Percentiles rank a stretch among this genome's conserved stretches.
Conservation (phyloP, 2,329 filamentous ascomycete genomes). For the Calonectria henricotiae region DNA sequence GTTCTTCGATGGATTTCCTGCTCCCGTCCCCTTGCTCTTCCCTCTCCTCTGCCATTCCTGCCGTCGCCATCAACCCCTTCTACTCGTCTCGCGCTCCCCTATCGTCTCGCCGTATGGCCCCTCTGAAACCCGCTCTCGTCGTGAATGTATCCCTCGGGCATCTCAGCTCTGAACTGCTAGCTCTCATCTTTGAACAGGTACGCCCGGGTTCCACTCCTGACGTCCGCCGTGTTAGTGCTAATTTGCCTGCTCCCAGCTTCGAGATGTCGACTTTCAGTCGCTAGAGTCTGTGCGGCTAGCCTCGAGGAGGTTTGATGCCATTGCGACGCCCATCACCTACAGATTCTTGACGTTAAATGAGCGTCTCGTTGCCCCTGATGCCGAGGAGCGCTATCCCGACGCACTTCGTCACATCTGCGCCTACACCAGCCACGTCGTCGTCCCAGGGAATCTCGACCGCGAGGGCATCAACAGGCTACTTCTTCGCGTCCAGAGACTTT, state of each 20-base stretch:
- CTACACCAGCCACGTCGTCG: conserved; percentile 61
- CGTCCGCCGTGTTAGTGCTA: conserved; percentile 31
- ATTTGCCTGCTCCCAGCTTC: conserved; percentile 56
- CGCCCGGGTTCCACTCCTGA: not conserved
- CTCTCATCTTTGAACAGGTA: conserved; percentile 63
- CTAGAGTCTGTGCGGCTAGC: conserved; percentile 58
- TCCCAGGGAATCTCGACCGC: conserved; percentile 61
- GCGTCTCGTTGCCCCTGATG: conserved; percentile 56
- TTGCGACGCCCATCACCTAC: conserved; percentile 64
- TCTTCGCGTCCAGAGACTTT: conserved; percentile 57
- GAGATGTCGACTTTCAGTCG: conserved; percentile 57
- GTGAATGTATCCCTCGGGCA: conserved; percentile 48
- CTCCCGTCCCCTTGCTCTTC: conserved; percentile 43
- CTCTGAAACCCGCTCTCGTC: conserved; percentile 28
- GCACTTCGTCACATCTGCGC: conserved; percentile 58
- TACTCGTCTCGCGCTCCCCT: conserved; percentile 33
- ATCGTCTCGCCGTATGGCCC: conserved; percentile 48
- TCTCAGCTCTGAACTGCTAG: conserved; percentile 64
- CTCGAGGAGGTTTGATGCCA: conserved; percentile 60
- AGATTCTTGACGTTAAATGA: conserved; percentile 59
- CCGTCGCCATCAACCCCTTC: conserved; percentile 28
- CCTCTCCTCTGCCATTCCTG: conserved; percentile 43
- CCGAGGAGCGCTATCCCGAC: conserved; percentile 55
- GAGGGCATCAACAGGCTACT: conserved; percentile 58
- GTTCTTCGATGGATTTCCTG: conserved; percentile 48